Conservation (phyloP, 768 basidiomycete genomes). For the Lactarius quietus region DNA sequence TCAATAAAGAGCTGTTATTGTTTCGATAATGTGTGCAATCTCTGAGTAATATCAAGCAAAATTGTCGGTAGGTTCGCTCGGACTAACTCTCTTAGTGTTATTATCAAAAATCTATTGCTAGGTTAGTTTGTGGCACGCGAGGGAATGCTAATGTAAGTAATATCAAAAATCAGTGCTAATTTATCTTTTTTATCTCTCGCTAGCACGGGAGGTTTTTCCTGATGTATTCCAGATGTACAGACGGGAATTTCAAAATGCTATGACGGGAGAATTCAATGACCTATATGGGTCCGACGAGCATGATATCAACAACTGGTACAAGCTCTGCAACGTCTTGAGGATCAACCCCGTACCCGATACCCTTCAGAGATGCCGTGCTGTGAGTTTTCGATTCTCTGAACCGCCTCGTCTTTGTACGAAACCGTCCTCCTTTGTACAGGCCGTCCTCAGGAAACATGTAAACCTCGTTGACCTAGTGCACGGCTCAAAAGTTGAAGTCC, state of each 20-base stretch:
- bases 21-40: too few species aligned
- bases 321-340: constrained; percentile 21
- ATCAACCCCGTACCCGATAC: constrained; percentile 22
- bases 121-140: too few species aligned
- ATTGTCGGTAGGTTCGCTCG: too few species aligned
- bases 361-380: constrained; percentile 1
- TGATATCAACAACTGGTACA: constrained; percentile 22
- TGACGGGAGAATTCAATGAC: constrained; percentile 22
- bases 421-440: background rate
- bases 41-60: too few species aligned
- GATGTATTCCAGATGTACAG: too few species aligned
- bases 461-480: constrained; percentile 36
- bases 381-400: background rate
- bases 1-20: too few species aligned
- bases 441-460: constrained; percentile 25
- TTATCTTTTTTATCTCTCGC: too few species aligned
- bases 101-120: too few species aligned
- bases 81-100: too few species aligned
- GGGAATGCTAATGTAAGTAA: too few species aligned
- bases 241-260: constrained; percentile 7
- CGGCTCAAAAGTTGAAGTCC: constrained; percentile 23
- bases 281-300: constrained; percentile 27
- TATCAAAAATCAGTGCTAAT: too few species aligned
- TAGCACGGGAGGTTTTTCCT: too few species aligned
- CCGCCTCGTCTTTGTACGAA: background rate